Conservation (phyloP, 2,329 filamentous ascomycete species). For the Aureobasidium melanogenum region DNA sequence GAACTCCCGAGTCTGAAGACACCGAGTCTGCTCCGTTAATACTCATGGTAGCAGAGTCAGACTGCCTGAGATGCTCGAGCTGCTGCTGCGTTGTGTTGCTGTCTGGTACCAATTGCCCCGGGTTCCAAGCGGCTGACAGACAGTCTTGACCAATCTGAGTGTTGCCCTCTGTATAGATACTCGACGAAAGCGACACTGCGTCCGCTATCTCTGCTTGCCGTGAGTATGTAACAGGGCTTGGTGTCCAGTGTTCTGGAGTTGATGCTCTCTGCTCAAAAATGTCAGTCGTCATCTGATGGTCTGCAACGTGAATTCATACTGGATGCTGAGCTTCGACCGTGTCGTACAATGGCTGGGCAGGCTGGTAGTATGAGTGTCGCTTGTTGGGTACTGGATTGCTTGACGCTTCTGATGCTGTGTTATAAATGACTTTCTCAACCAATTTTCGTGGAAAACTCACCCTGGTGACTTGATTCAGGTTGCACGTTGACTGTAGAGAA, state of each 20-base stretch:
- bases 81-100: neutral
- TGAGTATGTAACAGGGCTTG: neutral
- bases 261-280: neutral
- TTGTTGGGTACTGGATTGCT: slow-evolving; percentile 6
- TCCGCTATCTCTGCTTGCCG: neutral
- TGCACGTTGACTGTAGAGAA: neutral
- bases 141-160: neutral
- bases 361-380: slow-evolving; percentile 10
- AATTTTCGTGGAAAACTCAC: neutral
- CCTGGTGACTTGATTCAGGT: neutral
- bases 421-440: neutral
- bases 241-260: neutral
- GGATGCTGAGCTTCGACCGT: neutral
- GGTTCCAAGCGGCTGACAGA: slow-evolving; percentile 1
- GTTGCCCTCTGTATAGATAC: neutral
- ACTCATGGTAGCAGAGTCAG: neutral
- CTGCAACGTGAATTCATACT: slow-evolving; percentile 1
- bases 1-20: slow-evolving; percentile 26
- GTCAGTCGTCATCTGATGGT: neutral
- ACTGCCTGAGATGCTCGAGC: neutral
- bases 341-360: slow-evolving; percentile 11
- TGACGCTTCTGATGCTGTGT: neutral
- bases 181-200: neutral
- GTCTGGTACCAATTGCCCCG: slow-evolving; percentile 9
- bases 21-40: slow-evolving; percentile 4